These are phyloP conservation scores for Amylostereum areolatum DNA, from an alignment of 1,284 basidiomycete species.

Conservation along the genomic window DNA sequence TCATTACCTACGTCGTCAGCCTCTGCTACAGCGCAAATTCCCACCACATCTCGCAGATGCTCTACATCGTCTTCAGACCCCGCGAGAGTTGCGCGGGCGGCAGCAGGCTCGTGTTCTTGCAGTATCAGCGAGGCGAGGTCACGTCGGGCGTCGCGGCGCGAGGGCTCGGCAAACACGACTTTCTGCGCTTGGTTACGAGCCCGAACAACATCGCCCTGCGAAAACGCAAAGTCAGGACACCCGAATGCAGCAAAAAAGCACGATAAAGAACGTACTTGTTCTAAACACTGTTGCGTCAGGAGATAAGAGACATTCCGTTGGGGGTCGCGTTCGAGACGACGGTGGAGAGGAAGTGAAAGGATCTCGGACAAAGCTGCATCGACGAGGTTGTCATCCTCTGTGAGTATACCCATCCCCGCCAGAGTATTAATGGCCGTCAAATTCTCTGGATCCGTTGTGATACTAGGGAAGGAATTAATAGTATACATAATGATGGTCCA, in stretches of 20 bases:
- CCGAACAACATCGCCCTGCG: slow-evolving; percentile 41
- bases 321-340: slow-evolving; percentile 59
- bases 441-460: slow-evolving; percentile 64
- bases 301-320: slow-evolving; percentile 61
- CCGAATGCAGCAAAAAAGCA: background rate
- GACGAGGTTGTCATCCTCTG: slow-evolving; percentile 72
- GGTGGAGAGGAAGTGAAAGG: slow-evolving; percentile 56
- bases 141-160: slow-evolving; percentile 38
- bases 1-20: slow-evolving; percentile 21
- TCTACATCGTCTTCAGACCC: slow-evolving; percentile 22
- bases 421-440: slow-evolving; percentile 77
- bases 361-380: slow-evolving; percentile 88
- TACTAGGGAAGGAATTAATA: slow-evolving; percentile 32
- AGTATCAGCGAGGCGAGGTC: slow-evolving; percentile 50
- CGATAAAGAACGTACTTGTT: slow-evolving; percentile 40
- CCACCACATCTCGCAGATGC: slow-evolving; percentile 32
- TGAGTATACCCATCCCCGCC: slow-evolving; percentile 82
- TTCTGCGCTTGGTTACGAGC: slow-evolving; percentile 52
- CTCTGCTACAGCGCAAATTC: slow-evolving; percentile 37
- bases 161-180: slow-evolving; percentile 52
- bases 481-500: slow-evolving; percentile 1
- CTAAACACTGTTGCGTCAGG: slow-evolving; percentile 59
- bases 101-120: slow-evolving; percentile 36
- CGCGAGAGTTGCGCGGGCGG: slow-evolving; percentile 34
- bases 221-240: background rate